Conservation (phyloP, 192 early-diverging fungal species). For the Tieghemiomyces parasiticus region DNA sequence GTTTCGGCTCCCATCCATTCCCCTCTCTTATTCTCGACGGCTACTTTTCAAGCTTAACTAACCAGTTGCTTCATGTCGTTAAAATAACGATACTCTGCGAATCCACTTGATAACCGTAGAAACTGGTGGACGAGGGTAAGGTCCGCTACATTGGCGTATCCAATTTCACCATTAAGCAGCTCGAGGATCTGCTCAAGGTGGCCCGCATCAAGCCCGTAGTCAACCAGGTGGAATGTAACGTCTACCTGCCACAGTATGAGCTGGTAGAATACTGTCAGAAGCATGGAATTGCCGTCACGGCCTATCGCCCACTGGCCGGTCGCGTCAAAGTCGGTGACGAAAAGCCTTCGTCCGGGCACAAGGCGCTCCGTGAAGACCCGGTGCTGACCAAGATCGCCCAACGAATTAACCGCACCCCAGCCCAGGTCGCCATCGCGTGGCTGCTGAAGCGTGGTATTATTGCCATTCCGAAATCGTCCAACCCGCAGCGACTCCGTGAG, state of each 20-base stretch:
- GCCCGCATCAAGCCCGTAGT: constrained; percentile 46
- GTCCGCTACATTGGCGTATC: constrained; percentile 51
- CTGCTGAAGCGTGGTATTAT: constrained; percentile 48
- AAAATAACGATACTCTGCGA: too few relatives aligned
- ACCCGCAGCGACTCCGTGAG: constrained; percentile 34
- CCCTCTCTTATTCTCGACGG: too few relatives aligned
- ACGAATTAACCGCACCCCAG: constrained; percentile 35
- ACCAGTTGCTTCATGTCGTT: too few relatives aligned
- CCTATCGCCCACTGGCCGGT: constrained; percentile 72
- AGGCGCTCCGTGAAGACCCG: not conserved
- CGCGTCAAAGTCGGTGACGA: constrained; percentile 14
- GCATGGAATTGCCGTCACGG: constrained; percentile 57
- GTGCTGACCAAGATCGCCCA: constrained; percentile 38
- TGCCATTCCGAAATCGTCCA: constrained; percentile 68
- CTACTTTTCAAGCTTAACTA: too few relatives aligned
- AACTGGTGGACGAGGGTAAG: constrained; percentile 22
- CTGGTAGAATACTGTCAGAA: constrained; percentile 47
- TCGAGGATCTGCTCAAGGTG: constrained; percentile 35
- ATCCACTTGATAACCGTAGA: too few relatives aligned
- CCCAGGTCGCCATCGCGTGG: constrained; percentile 61
- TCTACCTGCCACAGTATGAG: constrained; percentile 36
- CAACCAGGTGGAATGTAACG: constrained; percentile 77
- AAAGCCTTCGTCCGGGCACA: not conserved
- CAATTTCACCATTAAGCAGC: constrained; percentile 40
- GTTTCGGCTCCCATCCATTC: too few relatives aligned